Base-by-base conservation (phyloP, 495 filamentous ascomycete genomes). In the Gamarada debralockiae region DNA sequence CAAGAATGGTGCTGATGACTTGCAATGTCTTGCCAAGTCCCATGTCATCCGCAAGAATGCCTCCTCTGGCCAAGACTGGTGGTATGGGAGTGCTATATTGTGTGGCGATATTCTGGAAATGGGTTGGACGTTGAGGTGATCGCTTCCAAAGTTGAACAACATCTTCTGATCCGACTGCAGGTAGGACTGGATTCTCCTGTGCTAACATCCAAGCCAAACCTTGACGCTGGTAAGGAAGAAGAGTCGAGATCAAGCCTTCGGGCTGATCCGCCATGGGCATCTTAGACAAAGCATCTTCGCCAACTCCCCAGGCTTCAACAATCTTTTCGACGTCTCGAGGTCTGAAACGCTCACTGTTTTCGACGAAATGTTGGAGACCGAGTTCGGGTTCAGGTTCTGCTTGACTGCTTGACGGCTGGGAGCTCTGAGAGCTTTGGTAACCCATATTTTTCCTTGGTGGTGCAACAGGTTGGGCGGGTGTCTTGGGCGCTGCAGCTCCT, bases 1-100 rank as follows among this genome's bases (percentile, higher is more conserved):
- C 78, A 55, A 90, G 67, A 37, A 97, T 86, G 24, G 95, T 63
- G 46, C 87, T 85, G 51, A 96, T 93, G 34, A 90, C 80, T 65
- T 96, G 88, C 6, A 97, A 75, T 1, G 92, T 97, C 68, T 97
- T 97, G 13, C 92, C 92, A 5, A 97, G 72, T 43, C 92, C 92
- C 92, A 97, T 97, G 57, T 97, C 92, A 65, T 97, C 92, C 21
- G 89, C 89, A 12, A 96, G 72, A 27, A 96, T 88, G 29, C 90
- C 92, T 39, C 92, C 92, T 57, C 83, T 87, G 1, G 86, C 80
- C 17, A 96, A 72, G 3, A 62, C 58, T 0, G 90, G 89, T 2
- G 70, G 65, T 3, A 63, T 65, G 1, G 63, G 64, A 2, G 78
- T 81, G 0, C 82, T 77, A 61, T 81, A 92, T 55, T 86, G 84